phyloP scores from a whole-genome alignment of 179 eudicot species.

The Patellifolia procumbens region DNA sequence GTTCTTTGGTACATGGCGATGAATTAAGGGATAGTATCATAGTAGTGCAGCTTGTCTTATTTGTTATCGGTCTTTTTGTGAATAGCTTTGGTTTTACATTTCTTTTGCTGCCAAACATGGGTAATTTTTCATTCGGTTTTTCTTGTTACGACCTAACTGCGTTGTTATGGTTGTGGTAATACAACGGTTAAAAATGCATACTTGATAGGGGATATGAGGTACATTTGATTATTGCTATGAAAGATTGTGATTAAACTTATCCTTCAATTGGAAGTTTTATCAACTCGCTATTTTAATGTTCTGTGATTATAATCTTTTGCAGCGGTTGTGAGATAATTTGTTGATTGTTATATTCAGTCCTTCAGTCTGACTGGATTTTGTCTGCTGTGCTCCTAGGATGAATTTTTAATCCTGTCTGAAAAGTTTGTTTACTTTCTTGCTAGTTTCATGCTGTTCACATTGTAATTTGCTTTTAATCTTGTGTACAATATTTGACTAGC shows the following conservation, averaged over 20 bases:
- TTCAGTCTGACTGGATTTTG: too few species aligned
- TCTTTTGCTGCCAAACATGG: not conserved
- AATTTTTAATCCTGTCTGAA: too few species aligned
- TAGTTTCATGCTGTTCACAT: too few species aligned
- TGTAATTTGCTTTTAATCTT: too few species aligned
- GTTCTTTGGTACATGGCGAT: not conserved
- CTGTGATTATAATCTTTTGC: not conserved
- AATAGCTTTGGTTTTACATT: not conserved
- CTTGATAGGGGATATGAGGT: not conserved
- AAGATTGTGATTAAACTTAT: too few species aligned
- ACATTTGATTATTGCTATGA: not conserved
- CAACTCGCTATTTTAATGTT: not conserved
- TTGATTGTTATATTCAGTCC: too few species aligned
- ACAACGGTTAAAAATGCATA: not conserved
- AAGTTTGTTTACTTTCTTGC: too few species aligned
- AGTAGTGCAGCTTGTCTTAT: not conserved
- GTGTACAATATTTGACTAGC: too few species aligned
- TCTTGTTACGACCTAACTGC: not conserved
- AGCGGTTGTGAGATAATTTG: too few species aligned
- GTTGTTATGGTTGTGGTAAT: too few species aligned
- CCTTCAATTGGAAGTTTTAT: not conserved
- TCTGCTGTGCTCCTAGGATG: too few species aligned
- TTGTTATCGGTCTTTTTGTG: not conserved
- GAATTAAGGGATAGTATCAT: not conserved
- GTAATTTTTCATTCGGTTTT: not conserved